These are phyloP conservation scores for Verbena officinalis DNA, from an alignment of 257 asterid genomes.

Conservation along the genomic window DNA sequence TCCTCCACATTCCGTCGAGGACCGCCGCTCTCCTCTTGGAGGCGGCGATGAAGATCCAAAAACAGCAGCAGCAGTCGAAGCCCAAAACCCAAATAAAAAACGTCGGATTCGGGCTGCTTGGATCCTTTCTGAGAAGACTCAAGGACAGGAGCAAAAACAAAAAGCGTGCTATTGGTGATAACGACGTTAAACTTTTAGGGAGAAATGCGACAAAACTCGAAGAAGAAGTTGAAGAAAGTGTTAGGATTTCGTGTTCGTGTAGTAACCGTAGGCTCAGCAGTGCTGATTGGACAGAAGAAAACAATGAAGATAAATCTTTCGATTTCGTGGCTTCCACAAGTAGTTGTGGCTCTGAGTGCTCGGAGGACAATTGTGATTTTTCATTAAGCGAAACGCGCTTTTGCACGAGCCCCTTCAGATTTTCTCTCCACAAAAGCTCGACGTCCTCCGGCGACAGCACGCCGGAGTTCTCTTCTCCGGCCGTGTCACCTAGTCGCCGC, in stretches of 20 bases:
- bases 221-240: not conserved
- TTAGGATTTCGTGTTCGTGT: slow-evolving; percentile 38
- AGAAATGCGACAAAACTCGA: not conserved
- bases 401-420: slow-evolving; percentile 53
- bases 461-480: slow-evolving; percentile 76
- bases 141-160: slow-evolving; percentile 58
- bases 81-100: slow-evolving; percentile 38
- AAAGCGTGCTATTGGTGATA: slow-evolving; percentile 36
- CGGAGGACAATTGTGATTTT: slow-evolving; percentile 35
- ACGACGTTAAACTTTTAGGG: not conserved
- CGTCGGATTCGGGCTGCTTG: slow-evolving; percentile 56
- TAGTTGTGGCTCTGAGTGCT: slow-evolving; percentile 32
- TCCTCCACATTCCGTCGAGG: slow-evolving; percentile 63
- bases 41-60: slow-evolving; percentile 85
- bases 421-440: slow-evolving; percentile 52
- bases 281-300: slow-evolving; percentile 41
- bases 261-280: slow-evolving; percentile 41
- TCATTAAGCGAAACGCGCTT: slow-evolving; percentile 31
- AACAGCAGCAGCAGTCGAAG: slow-evolving; percentile 48
- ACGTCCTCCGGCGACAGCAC: slow-evolving; percentile 53
- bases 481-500: slow-evolving; percentile 62
- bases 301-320: slow-evolving; percentile 35
- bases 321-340: slow-evolving; percentile 51
- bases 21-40: slow-evolving; percentile 75
- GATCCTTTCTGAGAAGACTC: slow-evolving; percentile 59